Base-by-base conservation (phyloP, 139 green algal genomes). In the Haematococcus sp. region DNA sequence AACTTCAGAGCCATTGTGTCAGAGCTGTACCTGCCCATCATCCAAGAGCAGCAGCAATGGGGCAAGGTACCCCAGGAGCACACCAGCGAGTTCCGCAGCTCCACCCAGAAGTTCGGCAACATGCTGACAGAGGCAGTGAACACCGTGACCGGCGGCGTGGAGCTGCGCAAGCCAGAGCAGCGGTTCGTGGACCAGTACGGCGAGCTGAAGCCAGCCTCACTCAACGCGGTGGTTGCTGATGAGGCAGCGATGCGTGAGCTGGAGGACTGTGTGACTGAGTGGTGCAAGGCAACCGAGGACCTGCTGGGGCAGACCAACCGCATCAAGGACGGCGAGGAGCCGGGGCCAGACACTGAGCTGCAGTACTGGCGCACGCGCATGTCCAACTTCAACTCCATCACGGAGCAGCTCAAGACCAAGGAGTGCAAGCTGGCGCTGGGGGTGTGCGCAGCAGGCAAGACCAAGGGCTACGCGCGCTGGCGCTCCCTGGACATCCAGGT, bases 291-390 rank as follows among this genome's bases (percentile, higher is more conserved):
- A 59, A 81, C 77, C 3, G 86, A 91, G 80, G 22, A 23, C 43
- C 74, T 93, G 63, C 79, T 91, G 28, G 71, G 80, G 30, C 69
- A 84, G 70, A 86, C 73, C 59, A 84, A 85, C 67, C 77, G 70
- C 40, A 86, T 85, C 59, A 82, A 84, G 71, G 83, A 86, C 44
- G 80, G 73, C 23, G 85, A 88, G 31, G 84, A 91, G 73, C 83
- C 79, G 52, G 93, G 93, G 1, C 93, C 93, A 13, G 87, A 94
- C 75, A 91, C 87, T 25, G 93, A 98, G 89, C 81, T 97, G 7
- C 85, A 94, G 72, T 94, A 91, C 84, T 98, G 93, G 93, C 84
- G 91, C 27, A 76, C 71, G 0, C 84, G 90, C 27, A 92, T 94
- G 86, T 81, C 84, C 27, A 92, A 90, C 81, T 88, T 98, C 73